Percentiles rank a stretch among this genome's conserved stretches.
Conservation (phyloP, 306 rosid species). For the Pachyrhizus erosus region DNA sequence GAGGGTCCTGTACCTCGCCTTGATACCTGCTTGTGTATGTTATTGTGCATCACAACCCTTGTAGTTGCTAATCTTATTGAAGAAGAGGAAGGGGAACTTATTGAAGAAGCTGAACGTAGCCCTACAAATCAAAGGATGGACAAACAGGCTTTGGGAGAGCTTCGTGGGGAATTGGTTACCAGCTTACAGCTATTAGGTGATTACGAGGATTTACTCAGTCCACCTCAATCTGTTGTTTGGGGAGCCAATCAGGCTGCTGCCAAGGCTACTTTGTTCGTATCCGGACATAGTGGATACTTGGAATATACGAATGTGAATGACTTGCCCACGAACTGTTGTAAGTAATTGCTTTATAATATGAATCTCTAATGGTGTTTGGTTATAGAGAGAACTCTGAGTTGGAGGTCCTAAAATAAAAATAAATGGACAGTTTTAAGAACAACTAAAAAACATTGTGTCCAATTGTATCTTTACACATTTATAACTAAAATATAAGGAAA, state of each 20-base stretch:
- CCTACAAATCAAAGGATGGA: slow-evolving; percentile 70
- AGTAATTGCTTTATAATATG: slow-evolving; percentile 51
- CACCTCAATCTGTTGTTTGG: slow-evolving; percentile 73
- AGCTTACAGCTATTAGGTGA: slow-evolving; percentile 89
- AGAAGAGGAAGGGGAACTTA: slow-evolving; percentile 90
- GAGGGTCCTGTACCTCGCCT: slow-evolving; percentile 99
- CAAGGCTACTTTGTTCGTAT: slow-evolving; percentile 74
- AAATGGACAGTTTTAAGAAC: slow-evolving; percentile 15
- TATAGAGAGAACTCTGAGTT: slow-evolving; percentile 31
- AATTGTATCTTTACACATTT: slow-evolving; percentile 1
- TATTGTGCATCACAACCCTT: slow-evolving; percentile 82
- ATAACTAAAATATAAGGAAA: slow-evolving; percentile 26
- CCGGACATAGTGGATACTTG: slow-evolving; percentile 75
- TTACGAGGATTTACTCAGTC: slow-evolving; percentile 66
- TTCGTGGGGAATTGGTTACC: slow-evolving; percentile 76
- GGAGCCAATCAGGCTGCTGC: slow-evolving; percentile 94
- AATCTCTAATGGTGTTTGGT: slow-evolving; percentile 30
- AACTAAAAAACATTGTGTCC: not conserved
- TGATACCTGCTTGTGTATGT: slow-evolving; percentile 92
- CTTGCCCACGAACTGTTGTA: slow-evolving; percentile 79
- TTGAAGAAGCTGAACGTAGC: slow-evolving; percentile 70
- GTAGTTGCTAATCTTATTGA: slow-evolving; percentile 80
- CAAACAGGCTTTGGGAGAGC: slow-evolving; percentile 62
- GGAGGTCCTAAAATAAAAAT: slow-evolving; percentile 16
- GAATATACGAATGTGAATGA: slow-evolving; percentile 72